Evolutionary conservation across 495 filamentous ascomycete genomes (phyloP).

Genomic region (Neurospora sp.): DNA sequence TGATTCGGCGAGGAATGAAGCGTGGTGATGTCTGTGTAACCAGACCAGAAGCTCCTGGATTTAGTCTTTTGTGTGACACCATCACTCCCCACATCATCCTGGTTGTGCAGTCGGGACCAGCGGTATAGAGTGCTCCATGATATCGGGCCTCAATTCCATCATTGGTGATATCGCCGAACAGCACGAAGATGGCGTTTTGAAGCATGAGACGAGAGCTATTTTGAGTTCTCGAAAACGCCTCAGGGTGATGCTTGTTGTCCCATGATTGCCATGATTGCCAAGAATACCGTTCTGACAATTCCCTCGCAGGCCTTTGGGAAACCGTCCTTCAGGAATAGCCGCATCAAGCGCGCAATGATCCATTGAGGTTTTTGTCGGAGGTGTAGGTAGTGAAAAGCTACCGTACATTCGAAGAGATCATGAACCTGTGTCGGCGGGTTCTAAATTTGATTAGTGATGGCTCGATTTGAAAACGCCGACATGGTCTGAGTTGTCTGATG

Average conservation of each 20-base stretch:
- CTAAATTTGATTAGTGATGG: not conserved
- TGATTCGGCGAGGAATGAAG: not conserved
- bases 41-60: not conserved
- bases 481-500: not conserved
- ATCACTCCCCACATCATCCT: not conserved
- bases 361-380: not conserved
- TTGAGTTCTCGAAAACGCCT: not conserved
- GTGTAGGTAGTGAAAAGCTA: not conserved
- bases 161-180: not conserved
- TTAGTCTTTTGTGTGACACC: not conserved
- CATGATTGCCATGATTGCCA: not conserved
- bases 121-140: not conserved
- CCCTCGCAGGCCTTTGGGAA: not conserved
- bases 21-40: not conserved
- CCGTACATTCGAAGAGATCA: not conserved
- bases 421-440: not conserved
- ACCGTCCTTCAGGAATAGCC: not conserved
- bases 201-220: not conserved
- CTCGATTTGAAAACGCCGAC: not conserved
- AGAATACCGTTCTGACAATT: not conserved
- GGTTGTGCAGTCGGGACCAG: not conserved
- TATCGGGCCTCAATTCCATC: not conserved
- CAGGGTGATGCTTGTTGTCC: not conserved
- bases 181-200: not conserved
- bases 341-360: not conserved